These are phyloP conservation scores for Cutaneotrichosporon sp. DNA, from an alignment of 1,284 basidiomycete species.

Conservation along the genomic window DNA sequence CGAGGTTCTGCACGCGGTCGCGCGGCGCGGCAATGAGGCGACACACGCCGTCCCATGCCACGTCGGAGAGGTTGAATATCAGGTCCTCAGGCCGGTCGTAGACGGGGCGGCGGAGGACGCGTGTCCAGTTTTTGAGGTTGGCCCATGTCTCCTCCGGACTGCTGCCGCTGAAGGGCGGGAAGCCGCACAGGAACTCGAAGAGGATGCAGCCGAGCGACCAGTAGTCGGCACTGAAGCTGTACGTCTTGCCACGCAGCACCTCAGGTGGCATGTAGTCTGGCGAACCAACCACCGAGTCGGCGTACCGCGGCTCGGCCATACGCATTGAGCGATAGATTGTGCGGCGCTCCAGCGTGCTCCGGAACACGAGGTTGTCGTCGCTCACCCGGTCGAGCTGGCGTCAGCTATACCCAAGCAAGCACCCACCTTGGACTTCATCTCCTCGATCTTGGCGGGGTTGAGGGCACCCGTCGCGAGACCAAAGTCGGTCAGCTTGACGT, in stretches of 20 bases:
- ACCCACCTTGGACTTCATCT: conserved; percentile 80
- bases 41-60: conserved; percentile 90
- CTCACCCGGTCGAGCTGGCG: conserved; percentile 89
- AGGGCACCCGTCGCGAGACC: conserved; percentile 95
- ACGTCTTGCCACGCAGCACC: conserved; percentile 90
- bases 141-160: conserved; percentile 99
- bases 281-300: conserved; percentile 96
- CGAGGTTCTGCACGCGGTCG: conserved; percentile 71
- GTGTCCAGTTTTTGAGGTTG: conserved; percentile 97
- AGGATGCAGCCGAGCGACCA: conserved; percentile 99
- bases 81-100: conserved; percentile 95
- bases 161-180: conserved; percentile 91
- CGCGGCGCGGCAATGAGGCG: conserved; percentile 75
- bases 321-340: conserved; percentile 93
- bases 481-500: conserved; percentile 98
- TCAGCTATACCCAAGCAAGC: background rate
- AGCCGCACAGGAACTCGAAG: conserved; percentile 93
- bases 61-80: conserved; percentile 93
- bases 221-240: conserved; percentile 94
- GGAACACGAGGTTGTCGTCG: conserved; percentile 83
- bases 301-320: conserved; percentile 86
- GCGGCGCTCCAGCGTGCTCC: conserved; percentile 90
- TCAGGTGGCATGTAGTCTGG: conserved; percentile 84
- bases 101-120: conserved; percentile 83
- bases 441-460: conserved; percentile 93